Evolutionary conservation across 345 rosid genomes (phyloP).

Genomic region (Citrus australasica): DNA sequence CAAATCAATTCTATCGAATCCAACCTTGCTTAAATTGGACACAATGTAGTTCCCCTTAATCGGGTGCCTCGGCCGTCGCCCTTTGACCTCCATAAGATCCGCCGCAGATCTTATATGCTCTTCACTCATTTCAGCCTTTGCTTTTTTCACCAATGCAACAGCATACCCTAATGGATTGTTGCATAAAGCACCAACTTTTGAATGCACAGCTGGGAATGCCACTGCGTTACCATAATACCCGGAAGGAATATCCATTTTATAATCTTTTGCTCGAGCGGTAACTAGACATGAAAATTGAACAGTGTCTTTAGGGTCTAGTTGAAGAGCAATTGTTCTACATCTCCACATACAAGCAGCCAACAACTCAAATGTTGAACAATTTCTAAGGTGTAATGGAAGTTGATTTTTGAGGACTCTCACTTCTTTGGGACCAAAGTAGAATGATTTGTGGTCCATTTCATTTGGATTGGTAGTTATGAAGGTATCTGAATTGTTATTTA

Average conservation of each 20-base stretch:
- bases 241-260: neutral
- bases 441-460: neutral
- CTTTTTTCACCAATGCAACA: constrained; percentile 26
- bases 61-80: neutral
- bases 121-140: constrained; percentile 21
- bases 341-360: constrained; percentile 24
- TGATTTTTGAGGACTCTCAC: neutral
- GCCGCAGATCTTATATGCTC: constrained; percentile 18
- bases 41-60: neutral
- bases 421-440: constrained; percentile 16
- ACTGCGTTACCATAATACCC: constrained; percentile 50
- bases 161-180: constrained; percentile 33
- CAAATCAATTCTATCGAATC: constrained; percentile 17
- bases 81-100: constrained; percentile 15
- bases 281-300: constrained; percentile 5
- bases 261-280: constrained; percentile 3
- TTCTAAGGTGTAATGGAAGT: neutral
- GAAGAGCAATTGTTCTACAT: constrained; percentile 21
- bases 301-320: constrained; percentile 10
- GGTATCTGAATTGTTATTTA: neutral
- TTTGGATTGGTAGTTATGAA: neutral
- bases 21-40: neutral
- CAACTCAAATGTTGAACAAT: constrained; percentile 18
- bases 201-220: constrained; percentile 28
- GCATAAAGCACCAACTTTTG: constrained; percentile 17